phyloP scores from a whole-genome alignment of 2,329 filamentous ascomycete genomes.

The Epichloe amarillans region DNA sequence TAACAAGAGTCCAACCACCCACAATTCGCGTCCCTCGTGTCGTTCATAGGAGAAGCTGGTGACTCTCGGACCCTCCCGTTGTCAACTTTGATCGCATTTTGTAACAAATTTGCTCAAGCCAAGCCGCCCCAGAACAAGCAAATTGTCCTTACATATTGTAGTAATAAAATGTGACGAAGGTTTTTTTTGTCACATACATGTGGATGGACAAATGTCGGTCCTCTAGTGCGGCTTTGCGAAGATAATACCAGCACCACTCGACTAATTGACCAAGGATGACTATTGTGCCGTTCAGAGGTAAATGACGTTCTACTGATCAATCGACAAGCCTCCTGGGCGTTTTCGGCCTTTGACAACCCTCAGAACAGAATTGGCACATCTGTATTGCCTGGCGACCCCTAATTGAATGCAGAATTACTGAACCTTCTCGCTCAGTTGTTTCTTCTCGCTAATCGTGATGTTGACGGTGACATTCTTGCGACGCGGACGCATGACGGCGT shows the following conservation, averaged over 20 bases:
- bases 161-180: background rate
- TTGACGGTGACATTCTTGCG: slow-evolving; percentile 19
- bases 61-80: background rate
- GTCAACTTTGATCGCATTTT: background rate
- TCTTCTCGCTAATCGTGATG: slow-evolving; percentile 19
- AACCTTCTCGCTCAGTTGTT: slow-evolving; percentile 24
- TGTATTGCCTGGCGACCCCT: background rate
- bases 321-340: background rate
- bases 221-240: background rate
- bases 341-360: background rate
- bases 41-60: background rate
- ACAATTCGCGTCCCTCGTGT: background rate
- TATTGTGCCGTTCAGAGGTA: too few species aligned
- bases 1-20: background rate
- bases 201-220: background rate
- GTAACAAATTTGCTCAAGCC: too few species aligned
- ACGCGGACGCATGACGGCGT: slow-evolving; percentile 64
- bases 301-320: background rate
- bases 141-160: background rate
- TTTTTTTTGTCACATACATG: background rate
- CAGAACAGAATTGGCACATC: background rate
- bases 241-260: background rate
- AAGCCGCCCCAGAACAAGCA: too few species aligned
- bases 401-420: slow-evolving; percentile 1
- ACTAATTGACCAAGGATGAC: background rate